Evolutionary conservation across 768 basidiomycete genomes (phyloP).

Genomic region (Chalciporus pseudorubinellus): DNA sequence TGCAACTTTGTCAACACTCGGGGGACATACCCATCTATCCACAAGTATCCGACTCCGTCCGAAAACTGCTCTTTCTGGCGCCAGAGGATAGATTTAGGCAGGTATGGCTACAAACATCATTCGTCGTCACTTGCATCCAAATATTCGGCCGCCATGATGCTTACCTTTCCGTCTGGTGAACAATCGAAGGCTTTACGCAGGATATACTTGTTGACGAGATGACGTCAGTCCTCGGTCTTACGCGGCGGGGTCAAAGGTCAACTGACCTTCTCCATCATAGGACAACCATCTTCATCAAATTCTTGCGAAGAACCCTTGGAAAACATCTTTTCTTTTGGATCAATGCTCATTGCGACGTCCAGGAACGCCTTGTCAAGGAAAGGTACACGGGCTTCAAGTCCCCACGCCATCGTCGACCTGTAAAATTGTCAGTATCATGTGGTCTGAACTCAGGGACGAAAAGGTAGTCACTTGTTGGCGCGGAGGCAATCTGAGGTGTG

Average conservation of each 20-base stretch:
- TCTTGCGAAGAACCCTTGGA: constrained; percentile 72
- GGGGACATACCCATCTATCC: constrained; percentile 85
- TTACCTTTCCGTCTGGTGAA: constrained; percentile 71
- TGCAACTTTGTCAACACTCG: background rate
- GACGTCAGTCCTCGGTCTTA: constrained; percentile 11
- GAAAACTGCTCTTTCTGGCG: constrained; percentile 99
- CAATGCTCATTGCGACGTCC: constrained; percentile 88
- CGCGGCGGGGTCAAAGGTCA: background rate
- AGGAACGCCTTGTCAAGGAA: constrained; percentile 98
- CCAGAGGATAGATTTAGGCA: constrained; percentile 94
- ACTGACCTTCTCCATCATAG: constrained; percentile 91
- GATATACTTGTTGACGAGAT: constrained; percentile 63
- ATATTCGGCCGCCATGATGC: constrained; percentile 6
- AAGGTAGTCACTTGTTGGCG: constrained; percentile 83
- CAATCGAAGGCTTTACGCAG: constrained; percentile 94
- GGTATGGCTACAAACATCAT: constrained; percentile 62
- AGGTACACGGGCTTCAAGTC: constrained; percentile 95
- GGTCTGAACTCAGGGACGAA: background rate
- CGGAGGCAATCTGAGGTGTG: constrained; percentile 97
- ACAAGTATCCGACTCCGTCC: constrained; percentile 97
- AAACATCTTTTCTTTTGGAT: constrained; percentile 88
- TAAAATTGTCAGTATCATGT: constrained; percentile 4
- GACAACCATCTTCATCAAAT: constrained; percentile 80
- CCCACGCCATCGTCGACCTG: constrained; percentile 99
- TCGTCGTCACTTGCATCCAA: background rate